Base-by-base conservation (phyloP, 805 yeast species). In the Lachancea kluyveri region DNA sequence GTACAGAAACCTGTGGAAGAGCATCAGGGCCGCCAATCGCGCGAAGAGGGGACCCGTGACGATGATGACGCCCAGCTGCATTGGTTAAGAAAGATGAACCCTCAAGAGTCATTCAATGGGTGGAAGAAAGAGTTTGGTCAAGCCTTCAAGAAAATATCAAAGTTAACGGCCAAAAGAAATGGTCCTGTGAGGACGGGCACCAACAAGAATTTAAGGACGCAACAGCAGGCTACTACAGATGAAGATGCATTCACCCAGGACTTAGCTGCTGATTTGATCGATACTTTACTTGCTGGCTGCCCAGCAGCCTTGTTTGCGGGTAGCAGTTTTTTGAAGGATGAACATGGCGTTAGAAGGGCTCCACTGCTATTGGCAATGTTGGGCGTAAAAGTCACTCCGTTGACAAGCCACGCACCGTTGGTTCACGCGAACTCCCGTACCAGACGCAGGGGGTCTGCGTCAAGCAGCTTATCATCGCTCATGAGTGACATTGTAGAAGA, bases 261-360 rank as follows among this genome's bases (percentile, higher is more conserved):
- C 21, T 31, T 56, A 35, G 67, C 66, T 1, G 61, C 68, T 3
- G 67, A 65, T 43, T 43, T 77, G 26, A 57, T 77, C 8, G 64
- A 67, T 19, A 68, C 82, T 17, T 60, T 84, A 37, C 45, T 72
- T 5, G 62, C 81, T 4, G 94, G 83, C 8, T 67, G 79, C 8
- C 88, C 95, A 0, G 80, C 84, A 3, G 78, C 85, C 0, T 62
- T 84, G 36, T 65, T 86, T 36, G 65, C 86, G 4, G 86, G 92
- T 4, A 74, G 94, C 1, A 70, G 78, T 22, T 74, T 92, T 39
- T 65, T 78, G 27, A 71, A 74, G 32, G 96, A 87, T 53, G 95
- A 85, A 38, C 72, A 70, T 42, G 85, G 83, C 1, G 68, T 71
- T 3, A 72, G 78, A 35, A 72, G 95, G 39, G 92, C 95, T 0